These are phyloP conservation scores for Yamadazyma dushanensis DNA, from an alignment of 1,139 yeast genomes.

Conservation along the genomic window DNA sequence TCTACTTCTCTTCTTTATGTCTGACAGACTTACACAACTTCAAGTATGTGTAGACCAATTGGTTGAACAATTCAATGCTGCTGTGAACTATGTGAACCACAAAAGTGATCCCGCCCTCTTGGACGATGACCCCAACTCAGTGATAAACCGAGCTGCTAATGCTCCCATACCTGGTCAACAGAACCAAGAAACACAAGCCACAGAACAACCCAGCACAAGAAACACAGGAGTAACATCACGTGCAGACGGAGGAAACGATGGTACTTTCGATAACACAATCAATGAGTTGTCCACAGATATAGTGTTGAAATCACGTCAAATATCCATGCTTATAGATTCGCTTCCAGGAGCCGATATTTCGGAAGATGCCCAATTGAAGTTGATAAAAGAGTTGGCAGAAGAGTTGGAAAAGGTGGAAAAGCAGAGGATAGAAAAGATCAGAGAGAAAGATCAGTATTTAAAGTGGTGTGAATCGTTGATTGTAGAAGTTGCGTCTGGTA, in stretches of 20 bases:
- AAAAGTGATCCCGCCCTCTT: slow-evolving; percentile 40
- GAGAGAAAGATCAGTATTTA: slow-evolving; percentile 65
- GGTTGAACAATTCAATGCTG: slow-evolving; percentile 88
- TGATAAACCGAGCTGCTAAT: slow-evolving; percentile 41
- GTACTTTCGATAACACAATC: slow-evolving; percentile 53
- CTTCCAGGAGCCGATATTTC: slow-evolving; percentile 92
- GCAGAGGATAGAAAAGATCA: slow-evolving; percentile 56
- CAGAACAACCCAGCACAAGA: slow-evolving; percentile 3
- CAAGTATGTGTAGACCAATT: slow-evolving; percentile 91
- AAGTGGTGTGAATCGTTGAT: slow-evolving; percentile 71
- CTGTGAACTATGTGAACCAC: slow-evolving; percentile 77
- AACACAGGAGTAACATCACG: slow-evolving; percentile 13
- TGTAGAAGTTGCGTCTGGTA: slow-evolving; percentile 57
- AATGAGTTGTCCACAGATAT: slow-evolving; percentile 81
- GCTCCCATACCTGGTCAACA: slow-evolving; percentile 45
- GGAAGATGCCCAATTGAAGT: slow-evolving; percentile 67
- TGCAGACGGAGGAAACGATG: slow-evolving; percentile 20
- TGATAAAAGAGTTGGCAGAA: slow-evolving; percentile 61
- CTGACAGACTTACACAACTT: slow-evolving; percentile 89
- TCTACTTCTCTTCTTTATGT: slow-evolving; percentile 46
- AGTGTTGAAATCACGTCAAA: slow-evolving; percentile 82
- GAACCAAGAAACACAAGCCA: slow-evolving; percentile 5
- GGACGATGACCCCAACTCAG: slow-evolving; percentile 41
- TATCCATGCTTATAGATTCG: slow-evolving; percentile 80
- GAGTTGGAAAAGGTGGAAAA: slow-evolving; percentile 65